phyloP scores from a whole-genome alignment of 1,284 basidiomycete genomes.

The Pyrrhoderma noxium region DNA sequence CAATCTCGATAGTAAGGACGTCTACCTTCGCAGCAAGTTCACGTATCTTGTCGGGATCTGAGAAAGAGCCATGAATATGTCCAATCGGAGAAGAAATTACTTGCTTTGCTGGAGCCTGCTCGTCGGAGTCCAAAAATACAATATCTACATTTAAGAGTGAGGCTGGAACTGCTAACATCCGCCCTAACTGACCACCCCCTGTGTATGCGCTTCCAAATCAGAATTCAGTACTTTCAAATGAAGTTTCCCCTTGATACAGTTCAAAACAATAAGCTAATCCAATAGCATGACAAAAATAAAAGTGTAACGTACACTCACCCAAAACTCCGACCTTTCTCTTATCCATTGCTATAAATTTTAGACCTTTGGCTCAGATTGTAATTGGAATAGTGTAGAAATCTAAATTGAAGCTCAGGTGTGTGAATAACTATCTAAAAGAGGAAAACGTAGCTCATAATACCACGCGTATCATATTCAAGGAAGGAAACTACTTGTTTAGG shows the following conservation, averaged over 20 bases:
- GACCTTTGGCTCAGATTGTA: too few species aligned
- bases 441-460: too few species aligned
- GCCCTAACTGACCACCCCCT: slow-evolving; percentile 95
- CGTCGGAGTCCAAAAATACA: slow-evolving; percentile 83
- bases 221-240: slow-evolving; percentile 25
- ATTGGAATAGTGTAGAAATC: too few species aligned
- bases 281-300: not conserved
- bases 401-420: too few species aligned
- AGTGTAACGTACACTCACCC: slow-evolving; percentile 49
- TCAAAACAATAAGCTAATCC: not conserved
- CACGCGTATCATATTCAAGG: too few species aligned
- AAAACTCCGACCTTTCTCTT: slow-evolving; percentile 54
- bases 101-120: slow-evolving; percentile 86
- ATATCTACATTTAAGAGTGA: slow-evolving; percentile 83
- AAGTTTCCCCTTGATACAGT: slow-evolving; percentile 1
- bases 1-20: slow-evolving; percentile 93
- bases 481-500: too few species aligned
- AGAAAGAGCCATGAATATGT: slow-evolving; percentile 89
- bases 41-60: slow-evolving; percentile 74
- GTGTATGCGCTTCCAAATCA: too few species aligned
- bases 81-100: slow-evolving; percentile 54
- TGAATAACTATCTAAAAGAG: too few species aligned
- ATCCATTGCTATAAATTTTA: slow-evolving; percentile 38
- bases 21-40: slow-evolving; percentile 80
- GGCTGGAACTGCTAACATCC: slow-evolving; percentile 93